These are phyloP conservation scores for Tulasnella sp. DNA, from an alignment of 768 basidiomycete genomes.

Conservation along the genomic window DNA sequence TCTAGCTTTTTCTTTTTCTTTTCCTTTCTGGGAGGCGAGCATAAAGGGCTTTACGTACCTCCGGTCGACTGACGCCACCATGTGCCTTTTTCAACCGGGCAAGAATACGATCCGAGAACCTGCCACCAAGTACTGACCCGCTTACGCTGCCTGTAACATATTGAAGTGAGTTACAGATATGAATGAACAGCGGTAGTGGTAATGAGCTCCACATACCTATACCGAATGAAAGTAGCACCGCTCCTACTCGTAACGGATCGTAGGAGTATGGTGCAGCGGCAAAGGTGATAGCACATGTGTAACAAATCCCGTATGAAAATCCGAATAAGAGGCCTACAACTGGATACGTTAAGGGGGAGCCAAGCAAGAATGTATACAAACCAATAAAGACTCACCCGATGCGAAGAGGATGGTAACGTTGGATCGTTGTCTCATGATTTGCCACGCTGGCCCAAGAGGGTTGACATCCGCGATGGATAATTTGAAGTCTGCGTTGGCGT, in stretches of 20 bases:
- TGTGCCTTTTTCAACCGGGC: slow-evolving; percentile 33
- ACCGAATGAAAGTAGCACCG: slow-evolving; percentile 68
- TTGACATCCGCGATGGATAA: slow-evolving; percentile 63
- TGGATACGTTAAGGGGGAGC: too few relatives aligned
- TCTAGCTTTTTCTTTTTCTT: neutral
- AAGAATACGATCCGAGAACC: slow-evolving; percentile 46
- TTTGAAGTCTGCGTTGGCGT: slow-evolving; percentile 31
- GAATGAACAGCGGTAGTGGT: neutral
- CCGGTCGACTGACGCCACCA: slow-evolving; percentile 44
- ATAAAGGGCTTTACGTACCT: slow-evolving; percentile 49
- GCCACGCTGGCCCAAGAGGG: slow-evolving; percentile 50
- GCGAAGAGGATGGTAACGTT: slow-evolving; percentile 55
- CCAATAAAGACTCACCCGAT: slow-evolving; percentile 39
- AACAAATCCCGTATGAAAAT: slow-evolving; percentile 56
- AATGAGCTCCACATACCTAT: slow-evolving; percentile 34
- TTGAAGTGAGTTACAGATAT: neutral
- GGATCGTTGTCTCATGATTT: slow-evolving; percentile 48
- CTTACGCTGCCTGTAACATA: slow-evolving; percentile 33
- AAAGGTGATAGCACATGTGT: slow-evolving; percentile 65
- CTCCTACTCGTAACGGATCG: slow-evolving; percentile 56
- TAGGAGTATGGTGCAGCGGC: slow-evolving; percentile 47
- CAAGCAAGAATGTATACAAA: neutral
- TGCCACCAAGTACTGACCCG: slow-evolving; percentile 48
- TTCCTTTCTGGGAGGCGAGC: too few relatives aligned
- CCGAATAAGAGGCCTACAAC: slow-evolving; percentile 68